phyloP scores from a whole-genome alignment of 495 filamentous ascomycete species.

The Chaetomium fimeti region DNA sequence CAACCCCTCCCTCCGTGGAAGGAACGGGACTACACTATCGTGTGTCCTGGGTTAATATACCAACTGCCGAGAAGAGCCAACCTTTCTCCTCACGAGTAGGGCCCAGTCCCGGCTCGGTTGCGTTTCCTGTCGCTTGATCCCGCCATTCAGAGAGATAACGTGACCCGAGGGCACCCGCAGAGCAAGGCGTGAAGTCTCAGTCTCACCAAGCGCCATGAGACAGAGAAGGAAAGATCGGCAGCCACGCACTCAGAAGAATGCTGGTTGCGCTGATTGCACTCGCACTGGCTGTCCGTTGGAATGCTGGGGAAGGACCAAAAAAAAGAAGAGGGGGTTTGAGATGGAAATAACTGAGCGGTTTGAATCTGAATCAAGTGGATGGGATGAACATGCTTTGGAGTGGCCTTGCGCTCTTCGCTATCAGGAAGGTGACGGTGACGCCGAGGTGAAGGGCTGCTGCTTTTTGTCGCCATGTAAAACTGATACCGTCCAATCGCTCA shows the following conservation, averaged over 20 bases:
- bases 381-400: too few species aligned
- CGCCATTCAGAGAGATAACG: not conserved
- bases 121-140: not conserved
- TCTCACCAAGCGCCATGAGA: not conserved
- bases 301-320: not conserved
- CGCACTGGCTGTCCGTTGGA: not conserved
- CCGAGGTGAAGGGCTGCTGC: too few species aligned
- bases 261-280: not conserved
- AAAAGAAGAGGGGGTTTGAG: not conserved
- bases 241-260: constrained; percentile 13
- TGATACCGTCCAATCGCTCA: too few species aligned
- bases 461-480: too few species aligned
- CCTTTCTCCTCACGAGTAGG: not conserved
- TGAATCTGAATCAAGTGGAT: constrained; percentile 3
- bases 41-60: not conserved
- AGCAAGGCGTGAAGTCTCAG: not conserved
- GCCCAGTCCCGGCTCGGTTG: not conserved
- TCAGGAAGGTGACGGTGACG: too few species aligned
- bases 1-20: not conserved
- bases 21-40: not conserved
- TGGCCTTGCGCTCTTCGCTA: too few species aligned
- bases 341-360: not conserved
- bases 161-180: too few species aligned
- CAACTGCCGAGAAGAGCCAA: constrained; percentile 18
- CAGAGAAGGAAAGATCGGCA: constrained; percentile 18